These are phyloP conservation scores for Ichthyophthirius multifiliis DNA, from an alignment of 169 alveolate species.

Conservation along the genomic window DNA sequence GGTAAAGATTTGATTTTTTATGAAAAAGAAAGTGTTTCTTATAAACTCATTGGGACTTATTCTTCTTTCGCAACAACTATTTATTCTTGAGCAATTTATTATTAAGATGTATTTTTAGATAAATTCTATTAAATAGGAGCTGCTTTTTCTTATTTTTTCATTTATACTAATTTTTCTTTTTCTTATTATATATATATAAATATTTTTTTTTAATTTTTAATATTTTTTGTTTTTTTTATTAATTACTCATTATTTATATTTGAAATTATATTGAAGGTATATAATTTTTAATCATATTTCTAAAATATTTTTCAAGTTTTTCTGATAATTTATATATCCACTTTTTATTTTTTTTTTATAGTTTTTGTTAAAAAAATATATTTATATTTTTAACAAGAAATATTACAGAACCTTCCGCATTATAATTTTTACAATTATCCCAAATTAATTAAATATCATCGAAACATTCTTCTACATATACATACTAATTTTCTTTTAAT, in stretches of 20 bases:
- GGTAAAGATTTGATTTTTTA: background rate
- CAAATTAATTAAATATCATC: constrained; percentile 62
- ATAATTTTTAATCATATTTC: constrained; percentile 28
- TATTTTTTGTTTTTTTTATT: no score
- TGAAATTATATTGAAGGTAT: constrained; percentile 19
- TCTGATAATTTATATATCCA: constrained; percentile 44
- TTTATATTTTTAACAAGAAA: background rate
- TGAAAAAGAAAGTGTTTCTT: background rate
- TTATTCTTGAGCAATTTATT: no score
- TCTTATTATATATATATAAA: background rate
- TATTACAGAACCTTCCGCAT: constrained; percentile 35
- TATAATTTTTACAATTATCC: constrained; percentile 68
- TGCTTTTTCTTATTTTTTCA: background rate
- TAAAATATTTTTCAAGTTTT: constrained; percentile 30
- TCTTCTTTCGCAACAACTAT: no score
- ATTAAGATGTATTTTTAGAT: background rate
- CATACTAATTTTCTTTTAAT: constrained; percentile 39
- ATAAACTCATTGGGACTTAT: background rate
- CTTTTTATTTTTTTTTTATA: constrained; percentile 21
- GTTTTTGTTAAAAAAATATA: no score
- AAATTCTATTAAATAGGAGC: background rate
- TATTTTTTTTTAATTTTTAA: background rate
- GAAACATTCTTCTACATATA: constrained; percentile 49
- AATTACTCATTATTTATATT: background rate
- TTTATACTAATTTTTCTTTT: background rate